Evolutionary conservation across 2,329 filamentous ascomycete species (phyloP), one percentile per base, ranked within the genome.

Genomic region (Neofusicoccum kwambonambiense): DNA sequence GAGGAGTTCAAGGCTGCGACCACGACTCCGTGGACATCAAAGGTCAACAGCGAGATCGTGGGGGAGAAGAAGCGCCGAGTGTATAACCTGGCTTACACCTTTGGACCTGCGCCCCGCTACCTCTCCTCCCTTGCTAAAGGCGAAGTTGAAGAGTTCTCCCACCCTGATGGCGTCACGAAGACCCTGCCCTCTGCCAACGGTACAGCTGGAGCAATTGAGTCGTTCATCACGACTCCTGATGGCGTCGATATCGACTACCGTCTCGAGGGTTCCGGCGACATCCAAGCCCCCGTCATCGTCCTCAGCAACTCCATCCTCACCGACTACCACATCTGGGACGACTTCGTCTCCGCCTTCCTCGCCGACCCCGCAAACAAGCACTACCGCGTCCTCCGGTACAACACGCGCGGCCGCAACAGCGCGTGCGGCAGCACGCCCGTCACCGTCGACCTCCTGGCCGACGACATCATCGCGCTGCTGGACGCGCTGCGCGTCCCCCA

Each of bases 281-380:
- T 88, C 0, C 73, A 84, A 19, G 90, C 91, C 0, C 92, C 92
- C 0, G 84, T 90, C 0, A 82, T 96, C 11, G 87, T 92, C 19
- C 89, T 93, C 69, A 84, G 84, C 77, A 96, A 96, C 81, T 93
- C 90, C 1, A 88, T 96, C 57, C 85, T 96, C 7, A 91, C 91
- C 2, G 87, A 89, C 54, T 84, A 89, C 68, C 82, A 86, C 74
- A 95, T 96, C 85, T 96, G 92, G 92, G 90, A 95, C 70, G 82
- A 82, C 1, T 86, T 96, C 66, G 79, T 95, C 0, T 78, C 80
- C 0, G 78, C 86, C n/a, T 83, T 95, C 69, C 75, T 82, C 47
- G 70, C 76, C 12, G 83, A 84, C 58, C 75, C 78, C 0, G 72
- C 85, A 42, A 86, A 88, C 27, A 86, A 87, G 3, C 82, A 86